Percentiles rank a stretch among this genome's conserved stretches.
Conservation (phyloP, 805 yeast genomes). For the Isabelozyma heimii region DNA sequence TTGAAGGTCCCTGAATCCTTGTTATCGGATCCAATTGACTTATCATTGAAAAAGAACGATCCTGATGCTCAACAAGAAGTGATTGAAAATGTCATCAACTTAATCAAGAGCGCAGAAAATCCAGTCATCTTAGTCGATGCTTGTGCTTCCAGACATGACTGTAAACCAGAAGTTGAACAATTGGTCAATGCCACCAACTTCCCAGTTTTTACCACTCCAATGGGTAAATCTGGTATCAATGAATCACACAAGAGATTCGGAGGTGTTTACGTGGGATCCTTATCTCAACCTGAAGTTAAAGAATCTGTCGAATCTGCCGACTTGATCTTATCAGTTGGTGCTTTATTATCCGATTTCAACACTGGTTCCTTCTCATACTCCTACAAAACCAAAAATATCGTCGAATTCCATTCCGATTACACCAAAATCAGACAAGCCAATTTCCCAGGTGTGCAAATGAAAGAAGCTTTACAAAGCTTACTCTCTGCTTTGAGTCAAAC, state of each 20-base stretch:
- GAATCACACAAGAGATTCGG: conserved; percentile 73
- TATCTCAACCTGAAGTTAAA: conserved; percentile 70
- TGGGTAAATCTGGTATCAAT: conserved; percentile 82
- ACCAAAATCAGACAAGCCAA: conserved; percentile 67
- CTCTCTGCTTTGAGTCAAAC: conserved; percentile 11
- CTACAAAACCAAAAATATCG: conserved; percentile 69
- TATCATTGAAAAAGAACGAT: conserved; percentile 41
- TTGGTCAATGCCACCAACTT: conserved; percentile 68
- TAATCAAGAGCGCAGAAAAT: conserved; percentile 58
- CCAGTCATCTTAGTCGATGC: conserved; percentile 84
- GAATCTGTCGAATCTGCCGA: conserved; percentile 73
- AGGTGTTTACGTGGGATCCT: conserved; percentile 84
- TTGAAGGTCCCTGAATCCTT: conserved; percentile 53
- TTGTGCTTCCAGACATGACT: conserved; percentile 77
- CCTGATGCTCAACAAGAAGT: conserved; percentile 38
- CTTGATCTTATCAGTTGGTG: conserved; percentile 76
- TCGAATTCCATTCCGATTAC: conserved; percentile 77
- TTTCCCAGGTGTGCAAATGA: conserved; percentile 73
- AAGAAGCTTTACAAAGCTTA: conserved; percentile 34
- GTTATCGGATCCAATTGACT: conserved; percentile 64
- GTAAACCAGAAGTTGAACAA: conserved; percentile 57
- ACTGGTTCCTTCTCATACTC: conserved; percentile 84
- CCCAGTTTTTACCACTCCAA: conserved; percentile 84
- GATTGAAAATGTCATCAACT: conserved; percentile 37
- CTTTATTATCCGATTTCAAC: conserved; percentile 82